A percentile compares a stretch with the other conserved stretches of the same genome.
Conservation (phyloP, 2,329 filamentous ascomycete species). For the Cladosporium sp. region DNA sequence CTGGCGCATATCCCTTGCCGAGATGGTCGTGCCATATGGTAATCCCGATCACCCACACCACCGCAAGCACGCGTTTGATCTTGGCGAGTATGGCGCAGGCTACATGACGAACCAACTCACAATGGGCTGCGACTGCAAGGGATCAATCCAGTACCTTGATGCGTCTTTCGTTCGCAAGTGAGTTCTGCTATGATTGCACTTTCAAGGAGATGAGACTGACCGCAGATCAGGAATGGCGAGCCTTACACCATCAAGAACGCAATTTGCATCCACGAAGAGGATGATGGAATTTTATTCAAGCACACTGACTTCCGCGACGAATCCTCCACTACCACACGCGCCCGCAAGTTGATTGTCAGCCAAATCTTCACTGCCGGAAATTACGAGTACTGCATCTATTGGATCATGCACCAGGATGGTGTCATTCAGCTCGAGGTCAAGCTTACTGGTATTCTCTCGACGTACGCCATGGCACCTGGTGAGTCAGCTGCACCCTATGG, state of each 20-base stretch:
- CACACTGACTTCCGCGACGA: slow-evolving; percentile 79
- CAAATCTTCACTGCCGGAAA: slow-evolving; percentile 91
- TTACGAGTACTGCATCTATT: slow-evolving; percentile 82
- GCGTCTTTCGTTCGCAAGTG: slow-evolving; percentile 45
- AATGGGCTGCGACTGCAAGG: slow-evolving; percentile 78
- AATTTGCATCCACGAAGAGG: slow-evolving; percentile 88
- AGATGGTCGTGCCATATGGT: slow-evolving; percentile 88
- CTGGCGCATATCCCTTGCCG: slow-evolving; percentile 77
- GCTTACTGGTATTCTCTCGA: slow-evolving; percentile 85
- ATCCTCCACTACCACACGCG: slow-evolving; percentile 75
- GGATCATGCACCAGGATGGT: slow-evolving; percentile 86
- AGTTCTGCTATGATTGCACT: slow-evolving; percentile 43
- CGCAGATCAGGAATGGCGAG: slow-evolving; percentile 38
- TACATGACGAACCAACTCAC: slow-evolving; percentile 41
- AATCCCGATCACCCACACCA: slow-evolving; percentile 76
- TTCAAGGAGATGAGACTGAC: slow-evolving; percentile 44
- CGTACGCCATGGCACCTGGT: slow-evolving; percentile 70
- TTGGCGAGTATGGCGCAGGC: slow-evolving; percentile 60
- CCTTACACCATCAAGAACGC: slow-evolving; percentile 80
- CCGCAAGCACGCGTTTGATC: slow-evolving; percentile 74
- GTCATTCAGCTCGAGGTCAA: slow-evolving; percentile 75
- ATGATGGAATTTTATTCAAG: slow-evolving; percentile 84
- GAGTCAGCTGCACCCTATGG: slow-evolving; percentile 83
- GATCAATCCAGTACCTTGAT: slow-evolving; percentile 81
- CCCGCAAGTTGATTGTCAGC: slow-evolving; percentile 75